These are phyloP conservation scores for Trametes hirsuta DNA, from an alignment of 1,284 basidiomycete species.

Conservation along the genomic window DNA sequence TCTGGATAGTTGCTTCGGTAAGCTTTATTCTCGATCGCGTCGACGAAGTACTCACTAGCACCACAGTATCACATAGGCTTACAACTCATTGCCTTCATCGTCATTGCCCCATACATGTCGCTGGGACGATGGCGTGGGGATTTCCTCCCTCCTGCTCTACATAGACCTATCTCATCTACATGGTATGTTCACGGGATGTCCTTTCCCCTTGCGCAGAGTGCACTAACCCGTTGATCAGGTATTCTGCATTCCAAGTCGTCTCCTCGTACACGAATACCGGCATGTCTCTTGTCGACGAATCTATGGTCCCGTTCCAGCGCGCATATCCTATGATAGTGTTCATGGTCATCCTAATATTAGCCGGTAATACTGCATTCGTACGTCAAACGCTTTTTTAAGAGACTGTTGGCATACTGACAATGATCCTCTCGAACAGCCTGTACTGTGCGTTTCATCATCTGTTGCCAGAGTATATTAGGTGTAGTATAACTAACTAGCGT, in stretches of 20 bases:
- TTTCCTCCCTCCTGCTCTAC: slow-evolving; percentile 60
- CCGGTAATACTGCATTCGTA: slow-evolving; percentile 92
- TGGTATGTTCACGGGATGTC: slow-evolving; percentile 47
- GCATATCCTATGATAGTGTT: slow-evolving; percentile 83
- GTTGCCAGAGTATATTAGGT: neutral
- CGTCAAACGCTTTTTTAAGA: slow-evolving; percentile 44
- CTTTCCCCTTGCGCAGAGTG: neutral
- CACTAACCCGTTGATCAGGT: slow-evolving; percentile 54
- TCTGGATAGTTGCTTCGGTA: slow-evolving; percentile 70
- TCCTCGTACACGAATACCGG: slow-evolving; percentile 94
- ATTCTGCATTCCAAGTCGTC: slow-evolving; percentile 82
- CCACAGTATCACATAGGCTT: slow-evolving; percentile 60
- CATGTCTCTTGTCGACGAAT: slow-evolving; percentile 85
- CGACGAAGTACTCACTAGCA: neutral
- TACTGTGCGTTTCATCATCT: slow-evolving; percentile 19
- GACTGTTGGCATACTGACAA: neutral
- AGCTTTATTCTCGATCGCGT: neutral
- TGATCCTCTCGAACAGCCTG: slow-evolving; percentile 12
- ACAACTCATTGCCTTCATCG: slow-evolving; percentile 40
- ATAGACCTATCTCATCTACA: slow-evolving; percentile 54
- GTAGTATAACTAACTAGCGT: too few species aligned
- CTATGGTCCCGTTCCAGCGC: slow-evolving; percentile 86
- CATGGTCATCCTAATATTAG: slow-evolving; percentile 76
- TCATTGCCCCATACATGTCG: slow-evolving; percentile 81
- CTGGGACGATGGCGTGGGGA: slow-evolving; percentile 51